Conservation (phyloP, 352 stramenopile genomes). For the Phytophthora hybrid region DNA sequence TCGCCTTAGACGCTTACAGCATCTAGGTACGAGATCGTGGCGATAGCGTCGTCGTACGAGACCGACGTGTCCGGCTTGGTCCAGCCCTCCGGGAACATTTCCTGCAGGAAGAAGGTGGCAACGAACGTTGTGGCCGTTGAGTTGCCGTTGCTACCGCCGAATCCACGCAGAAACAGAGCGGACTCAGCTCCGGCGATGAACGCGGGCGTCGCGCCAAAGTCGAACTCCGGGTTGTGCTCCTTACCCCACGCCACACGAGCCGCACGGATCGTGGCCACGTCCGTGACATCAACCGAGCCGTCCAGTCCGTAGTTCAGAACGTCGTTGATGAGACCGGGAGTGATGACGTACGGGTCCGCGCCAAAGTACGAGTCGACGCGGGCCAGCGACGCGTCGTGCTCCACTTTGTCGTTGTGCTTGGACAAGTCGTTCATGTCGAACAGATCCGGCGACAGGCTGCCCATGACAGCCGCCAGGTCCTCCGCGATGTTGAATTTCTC, state of each 20-base stretch:
- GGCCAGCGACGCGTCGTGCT: conserved; percentile 35
- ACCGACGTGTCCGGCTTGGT: conserved; percentile 27
- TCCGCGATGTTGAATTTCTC: conserved; percentile 48
- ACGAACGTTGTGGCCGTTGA: conserved; percentile 27
- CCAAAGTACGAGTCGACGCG: conserved; percentile 39
- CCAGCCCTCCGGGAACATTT: conserved; percentile 39
- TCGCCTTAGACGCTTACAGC: conserved; percentile 18
- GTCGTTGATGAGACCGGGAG: conserved; percentile 29
- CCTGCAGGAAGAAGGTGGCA: conserved; percentile 33
- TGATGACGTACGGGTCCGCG: conserved; percentile 26
- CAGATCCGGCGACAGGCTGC: conserved; percentile 22
- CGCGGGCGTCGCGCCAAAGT: conserved; percentile 22
- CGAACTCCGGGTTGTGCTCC: conserved; percentile 32
- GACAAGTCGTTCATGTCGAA: conserved; percentile 41
- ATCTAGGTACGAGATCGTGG: conserved; percentile 28
- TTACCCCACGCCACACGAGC: conserved; percentile 17
- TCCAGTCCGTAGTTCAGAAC: conserved; percentile 31
- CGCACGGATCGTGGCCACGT: conserved; percentile 30
- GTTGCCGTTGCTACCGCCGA: conserved; percentile 21
- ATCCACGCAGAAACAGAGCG: conserved; percentile 29
- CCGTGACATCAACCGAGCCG: conserved; percentile 17
- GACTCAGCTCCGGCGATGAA: conserved; percentile 31
- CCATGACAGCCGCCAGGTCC: conserved; percentile 31
- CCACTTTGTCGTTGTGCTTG: conserved; percentile 34
- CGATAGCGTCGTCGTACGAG: conserved; percentile 27